Base-by-base conservation (phyloP, 139 green algal species). In the Closterium sp. region DNA sequence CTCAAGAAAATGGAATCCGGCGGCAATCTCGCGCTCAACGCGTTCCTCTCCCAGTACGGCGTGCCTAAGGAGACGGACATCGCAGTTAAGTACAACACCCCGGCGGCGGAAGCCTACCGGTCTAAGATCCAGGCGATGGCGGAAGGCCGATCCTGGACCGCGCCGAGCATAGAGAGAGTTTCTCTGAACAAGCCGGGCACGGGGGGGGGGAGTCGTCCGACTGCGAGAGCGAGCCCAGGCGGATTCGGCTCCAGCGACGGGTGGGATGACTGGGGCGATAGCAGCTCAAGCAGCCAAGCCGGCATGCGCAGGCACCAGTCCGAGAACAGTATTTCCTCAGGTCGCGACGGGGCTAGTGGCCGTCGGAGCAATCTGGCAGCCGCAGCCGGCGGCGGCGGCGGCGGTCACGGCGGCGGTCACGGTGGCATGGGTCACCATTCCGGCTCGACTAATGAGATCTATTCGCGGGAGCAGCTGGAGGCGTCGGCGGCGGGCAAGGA, bases 51-150 rank as follows among this genome's bases (percentile, higher is more conserved):
- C 32, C 94, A 97, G 92, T 99, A 99, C 88, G 98, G 97, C 8
- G 93, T 99, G 0, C 91, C 96, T 19, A 99, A 99, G 94, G 35
- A 95, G 85, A 97, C 95, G 3, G 95, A 97, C 90, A 98, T 98
- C 88, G 95, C 90, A n/a, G 95, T 97, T 9, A 99, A 99, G 94
- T 99, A 99, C 96, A 98, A 99, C 93, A 96, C 91, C 35, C 93
- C 95, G 31, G 96, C 96, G 1, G 97, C 97, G 16, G 96, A 97
- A 95, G 95, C 97, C 38, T 99, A 96, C 90, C 95, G 97, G 0
- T 97, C 98, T 30, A 98, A 97, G 94, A 93, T 99, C 33, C 93
- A 94, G 2, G 97, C 97, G 0, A 95, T 97, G 36, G 95, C 96
- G 16, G 97, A 99, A 90, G 97, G 97, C 36, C 94, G 95, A 19